A percentile compares a stretch with the other conserved stretches of the same genome.
phyloP scores from a whole-genome alignment of 1,284 basidiomycete species.

The Microbotryomycetes sp. region DNA sequence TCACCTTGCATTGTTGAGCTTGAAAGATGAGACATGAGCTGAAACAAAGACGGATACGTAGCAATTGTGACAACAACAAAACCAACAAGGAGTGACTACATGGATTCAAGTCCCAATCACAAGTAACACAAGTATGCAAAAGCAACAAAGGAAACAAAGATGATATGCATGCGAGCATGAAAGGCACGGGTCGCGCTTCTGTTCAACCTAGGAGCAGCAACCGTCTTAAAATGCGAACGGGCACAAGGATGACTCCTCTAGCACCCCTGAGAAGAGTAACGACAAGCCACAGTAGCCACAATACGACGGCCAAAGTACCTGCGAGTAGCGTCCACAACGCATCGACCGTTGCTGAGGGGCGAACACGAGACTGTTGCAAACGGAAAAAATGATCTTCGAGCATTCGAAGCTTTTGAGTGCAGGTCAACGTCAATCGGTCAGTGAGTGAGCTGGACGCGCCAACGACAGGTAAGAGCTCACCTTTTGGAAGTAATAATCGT shows the following conservation, averaged over 20 bases:
- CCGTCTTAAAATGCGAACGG: neutral
- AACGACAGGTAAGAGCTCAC: neutral
- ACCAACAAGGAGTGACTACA: too few species aligned
- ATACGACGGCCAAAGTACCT: constrained; percentile 15
- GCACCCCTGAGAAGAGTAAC: constrained; percentile 11
- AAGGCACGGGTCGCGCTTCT: too few species aligned
- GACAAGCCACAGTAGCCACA: constrained; percentile 19
- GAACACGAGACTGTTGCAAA: constrained; percentile 5
- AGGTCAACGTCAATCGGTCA: neutral
- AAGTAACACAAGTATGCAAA: too few species aligned
- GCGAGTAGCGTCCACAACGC: neutral
- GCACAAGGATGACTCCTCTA: neutral
- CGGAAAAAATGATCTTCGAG: constrained; percentile 17
- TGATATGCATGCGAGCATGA: too few species aligned
- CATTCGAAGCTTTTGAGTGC: constrained; percentile 2
- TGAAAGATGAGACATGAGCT: too few species aligned
- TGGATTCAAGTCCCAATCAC: too few species aligned
- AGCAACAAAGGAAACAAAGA: too few species aligned
- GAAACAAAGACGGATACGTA: too few species aligned
- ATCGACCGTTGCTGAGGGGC: constrained; percentile 7
- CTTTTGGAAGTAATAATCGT: constrained; percentile 2
- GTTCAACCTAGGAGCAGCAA: neutral
- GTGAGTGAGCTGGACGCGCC: too few species aligned
- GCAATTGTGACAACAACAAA: too few species aligned
- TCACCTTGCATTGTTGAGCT: too few species aligned